Evolutionary conservation across 2,329 filamentous ascomycete genomes (phyloP).

Genomic region (Ambrosiella cleistominuta): DNA sequence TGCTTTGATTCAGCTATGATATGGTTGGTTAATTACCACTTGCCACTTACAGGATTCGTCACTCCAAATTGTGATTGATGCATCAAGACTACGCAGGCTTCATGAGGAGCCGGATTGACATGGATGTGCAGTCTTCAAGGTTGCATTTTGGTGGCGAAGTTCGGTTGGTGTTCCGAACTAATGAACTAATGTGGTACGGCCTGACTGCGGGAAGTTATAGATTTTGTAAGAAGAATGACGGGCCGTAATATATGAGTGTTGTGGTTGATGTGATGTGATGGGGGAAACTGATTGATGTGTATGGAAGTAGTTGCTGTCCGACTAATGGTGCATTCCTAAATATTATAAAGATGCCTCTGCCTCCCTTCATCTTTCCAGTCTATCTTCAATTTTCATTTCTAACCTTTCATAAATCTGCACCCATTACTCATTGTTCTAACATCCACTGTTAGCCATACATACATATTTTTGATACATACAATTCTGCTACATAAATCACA

Average conservation of each 20-base stretch:
- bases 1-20: not conserved
- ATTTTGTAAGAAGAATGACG: not conserved
- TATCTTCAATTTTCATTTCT: not conserved
- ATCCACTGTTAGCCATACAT: not conserved
- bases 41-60: not conserved
- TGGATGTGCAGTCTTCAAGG: not conserved
- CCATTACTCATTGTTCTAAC: too few species aligned
- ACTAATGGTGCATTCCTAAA: too few species aligned
- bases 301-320: too few species aligned
- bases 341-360: not conserved
- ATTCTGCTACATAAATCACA: not conserved
- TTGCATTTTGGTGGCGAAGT: constrained; percentile 3
- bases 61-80: not conserved
- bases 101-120: not conserved
- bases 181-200: not conserved
- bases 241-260: too few species aligned
- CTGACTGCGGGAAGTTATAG: not conserved
- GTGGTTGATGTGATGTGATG: too few species aligned
- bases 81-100: not conserved
- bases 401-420: not conserved
- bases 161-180: constrained; percentile 8
- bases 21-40: not conserved
- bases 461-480: not conserved
- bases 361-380: not conserved
- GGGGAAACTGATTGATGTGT: too few species aligned